These are phyloP conservation scores for Acer negundo DNA, from an alignment of 345 rosid species.

Conservation along the genomic window DNA sequence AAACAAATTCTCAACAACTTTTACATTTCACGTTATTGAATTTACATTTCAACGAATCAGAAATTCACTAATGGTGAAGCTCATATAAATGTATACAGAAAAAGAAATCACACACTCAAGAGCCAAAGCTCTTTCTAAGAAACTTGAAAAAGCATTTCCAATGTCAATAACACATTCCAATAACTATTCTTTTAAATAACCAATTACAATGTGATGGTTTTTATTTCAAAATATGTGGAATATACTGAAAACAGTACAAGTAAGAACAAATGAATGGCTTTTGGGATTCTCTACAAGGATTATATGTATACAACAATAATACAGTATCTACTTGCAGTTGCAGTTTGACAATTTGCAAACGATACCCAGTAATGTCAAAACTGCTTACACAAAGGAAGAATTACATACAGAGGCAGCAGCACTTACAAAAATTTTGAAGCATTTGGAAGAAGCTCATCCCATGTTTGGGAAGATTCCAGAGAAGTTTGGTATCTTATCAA, in stretches of 20 bases:
- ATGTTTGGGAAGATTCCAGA: constrained; percentile 84
- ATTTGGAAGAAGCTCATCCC: constrained; percentile 30
- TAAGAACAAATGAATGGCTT: constrained; percentile 27
- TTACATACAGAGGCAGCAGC: constrained; percentile 26
- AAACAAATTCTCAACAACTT: too few relatives aligned
- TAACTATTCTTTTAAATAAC: background rate
- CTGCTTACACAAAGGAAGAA: constrained; percentile 16
- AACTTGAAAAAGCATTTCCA: background rate
- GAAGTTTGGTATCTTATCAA: constrained; percentile 91
- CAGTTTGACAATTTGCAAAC: constrained; percentile 10
- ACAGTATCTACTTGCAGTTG: constrained; percentile 32
- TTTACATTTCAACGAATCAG: background rate
- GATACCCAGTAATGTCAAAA: constrained; percentile 22
- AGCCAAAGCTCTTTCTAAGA: background rate
- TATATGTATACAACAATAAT: constrained; percentile 29
- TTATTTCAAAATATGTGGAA: background rate
- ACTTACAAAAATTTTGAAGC: constrained; percentile 3
- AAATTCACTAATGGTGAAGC: background rate
- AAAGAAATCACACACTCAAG: too few relatives aligned
- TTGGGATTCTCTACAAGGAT: constrained; percentile 27
- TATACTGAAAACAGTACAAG: constrained; percentile 4
- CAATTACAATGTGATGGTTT: background rate
- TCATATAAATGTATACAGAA: background rate
- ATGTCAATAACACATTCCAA: background rate
- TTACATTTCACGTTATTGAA: too few relatives aligned